Conservation (phyloP, 257 asterid genomes). For the Lycium ferocissimum region DNA sequence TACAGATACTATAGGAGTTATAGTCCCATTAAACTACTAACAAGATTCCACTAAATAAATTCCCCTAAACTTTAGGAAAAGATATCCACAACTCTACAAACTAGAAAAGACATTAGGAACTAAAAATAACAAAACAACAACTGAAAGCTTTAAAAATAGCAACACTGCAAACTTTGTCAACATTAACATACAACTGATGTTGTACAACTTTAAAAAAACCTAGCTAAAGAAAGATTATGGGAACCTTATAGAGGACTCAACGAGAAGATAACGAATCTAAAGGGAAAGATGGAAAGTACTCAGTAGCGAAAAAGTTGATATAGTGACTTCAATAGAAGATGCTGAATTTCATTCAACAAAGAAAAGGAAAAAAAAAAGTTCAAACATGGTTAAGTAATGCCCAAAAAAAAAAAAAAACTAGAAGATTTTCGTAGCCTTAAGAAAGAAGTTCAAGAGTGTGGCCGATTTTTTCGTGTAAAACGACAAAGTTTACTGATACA, state of each 20-base stretch:
- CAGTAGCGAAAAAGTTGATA: neutral
- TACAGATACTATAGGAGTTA: no score
- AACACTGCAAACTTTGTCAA: no score
- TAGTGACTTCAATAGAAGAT: slow-evolving; percentile 19
- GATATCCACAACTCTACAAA: no score
- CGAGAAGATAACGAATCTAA: neutral
- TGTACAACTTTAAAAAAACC: neutral
- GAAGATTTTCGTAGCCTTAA: neutral
- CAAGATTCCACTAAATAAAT: no score
- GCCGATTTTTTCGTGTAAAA: neutral
- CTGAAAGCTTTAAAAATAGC: no score
- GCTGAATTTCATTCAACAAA: slow-evolving; percentile 4
- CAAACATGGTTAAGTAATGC: slow-evolving; percentile 9
- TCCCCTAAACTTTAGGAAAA: no score
- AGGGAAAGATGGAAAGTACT: slow-evolving; percentile 1
- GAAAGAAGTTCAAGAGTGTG: slow-evolving; percentile 22
- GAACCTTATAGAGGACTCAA: slow-evolving; percentile 6
- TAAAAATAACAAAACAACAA: no score
- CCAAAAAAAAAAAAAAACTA: neutral
- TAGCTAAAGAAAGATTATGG: slow-evolving; percentile 25
- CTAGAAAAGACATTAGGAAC: no score
- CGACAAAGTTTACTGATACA: neutral
- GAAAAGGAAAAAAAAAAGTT: slow-evolving; percentile 17
- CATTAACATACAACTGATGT: no score
- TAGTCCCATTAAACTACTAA: no score